Conservation (phyloP, 1,284 basidiomycete species). For the Meripilus lineatus region DNA sequence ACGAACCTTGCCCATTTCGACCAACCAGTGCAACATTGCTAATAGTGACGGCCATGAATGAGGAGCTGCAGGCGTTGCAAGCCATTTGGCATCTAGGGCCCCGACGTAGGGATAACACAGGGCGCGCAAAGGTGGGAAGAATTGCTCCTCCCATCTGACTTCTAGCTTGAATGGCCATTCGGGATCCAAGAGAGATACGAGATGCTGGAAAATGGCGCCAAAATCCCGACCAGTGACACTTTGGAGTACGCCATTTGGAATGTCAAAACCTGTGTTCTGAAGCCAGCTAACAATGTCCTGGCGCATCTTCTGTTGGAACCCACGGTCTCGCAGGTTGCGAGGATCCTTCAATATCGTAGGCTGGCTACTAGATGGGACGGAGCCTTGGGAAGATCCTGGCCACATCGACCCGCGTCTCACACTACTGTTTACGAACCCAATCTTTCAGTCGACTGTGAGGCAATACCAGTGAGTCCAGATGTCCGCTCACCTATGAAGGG, state of each 20-base stretch:
- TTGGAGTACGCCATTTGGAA: conserved; percentile 58
- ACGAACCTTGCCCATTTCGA: conserved; percentile 71
- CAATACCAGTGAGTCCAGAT: no score
- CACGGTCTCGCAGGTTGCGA: conserved; percentile 68
- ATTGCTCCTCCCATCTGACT: conserved; percentile 76
- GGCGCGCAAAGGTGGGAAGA: conserved; percentile 66
- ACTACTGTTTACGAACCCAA: conserved; percentile 24
- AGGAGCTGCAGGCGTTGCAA: conserved; percentile 81
- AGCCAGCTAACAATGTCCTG: conserved; percentile 73
- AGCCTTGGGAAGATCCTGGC: conserved; percentile 42
- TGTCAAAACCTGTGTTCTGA: conserved; percentile 55
- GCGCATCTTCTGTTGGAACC: conserved; percentile 70
- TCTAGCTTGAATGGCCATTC: conserved; percentile 51
- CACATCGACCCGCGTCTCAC: conserved; percentile 67
- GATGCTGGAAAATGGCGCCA: conserved; percentile 72
- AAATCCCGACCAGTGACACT: conserved; percentile 83
- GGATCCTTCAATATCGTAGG: conserved; percentile 61
- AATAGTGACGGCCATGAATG: conserved; percentile 81
- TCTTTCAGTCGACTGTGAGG: no score
- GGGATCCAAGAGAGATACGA: conserved; percentile 72
- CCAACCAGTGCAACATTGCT: conserved; percentile 85
- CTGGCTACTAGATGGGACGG: conserved; percentile 45
- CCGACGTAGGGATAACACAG: conserved; percentile 74
- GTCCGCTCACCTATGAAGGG: conserved; percentile 56
- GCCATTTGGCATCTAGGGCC: conserved; percentile 72